These are phyloP conservation scores for Kwoniella sp. DNA, from an alignment of 768 basidiomycete genomes.

Conservation along the genomic window DNA sequence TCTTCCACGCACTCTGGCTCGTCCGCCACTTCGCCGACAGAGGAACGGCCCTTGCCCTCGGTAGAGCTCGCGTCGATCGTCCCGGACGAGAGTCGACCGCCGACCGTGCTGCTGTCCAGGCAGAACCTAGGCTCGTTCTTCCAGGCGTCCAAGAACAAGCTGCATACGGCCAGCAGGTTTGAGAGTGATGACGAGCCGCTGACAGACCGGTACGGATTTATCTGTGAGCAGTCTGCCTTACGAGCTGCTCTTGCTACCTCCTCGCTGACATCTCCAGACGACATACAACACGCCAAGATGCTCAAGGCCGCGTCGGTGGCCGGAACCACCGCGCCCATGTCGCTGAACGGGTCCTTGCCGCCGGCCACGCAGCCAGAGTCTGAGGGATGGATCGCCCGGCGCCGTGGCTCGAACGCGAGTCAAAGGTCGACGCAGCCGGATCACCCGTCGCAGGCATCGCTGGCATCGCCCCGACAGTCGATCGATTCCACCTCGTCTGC, in stretches of 20 bases:
- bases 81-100: conserved; percentile 37
- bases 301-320: conserved; percentile 42
- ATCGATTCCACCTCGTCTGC: conserved; percentile 19
- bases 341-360: conserved; percentile 31
- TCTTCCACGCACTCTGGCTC: conserved; percentile 6
- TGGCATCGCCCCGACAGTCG: conserved; percentile 20
- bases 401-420: conserved; percentile 5
- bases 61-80: conserved; percentile 45
- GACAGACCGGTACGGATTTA: conserved; percentile 49
- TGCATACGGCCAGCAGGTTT: conserved; percentile 36
- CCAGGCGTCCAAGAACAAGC: conserved; percentile 16
- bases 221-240: conserved; percentile 31
- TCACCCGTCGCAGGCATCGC: neutral
- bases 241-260: too few species aligned
- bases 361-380: conserved; percentile 1
- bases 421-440: conserved; percentile 7
- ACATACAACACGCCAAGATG: conserved; percentile 44
- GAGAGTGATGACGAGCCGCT: conserved; percentile 37
- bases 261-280: conserved; percentile 22
- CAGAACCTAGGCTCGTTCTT: conserved; percentile 41
- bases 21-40: conserved; percentile 12
- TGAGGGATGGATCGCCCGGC: conserved; percentile 42
- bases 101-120: conserved; percentile 41
- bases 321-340: conserved; percentile 33
- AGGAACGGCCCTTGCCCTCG: conserved; percentile 22